Evolutionary conservation across 225 moss, liverwort and hornwort species (phyloP).

Genomic region (Pseudisothecium myosuroides): DNA sequence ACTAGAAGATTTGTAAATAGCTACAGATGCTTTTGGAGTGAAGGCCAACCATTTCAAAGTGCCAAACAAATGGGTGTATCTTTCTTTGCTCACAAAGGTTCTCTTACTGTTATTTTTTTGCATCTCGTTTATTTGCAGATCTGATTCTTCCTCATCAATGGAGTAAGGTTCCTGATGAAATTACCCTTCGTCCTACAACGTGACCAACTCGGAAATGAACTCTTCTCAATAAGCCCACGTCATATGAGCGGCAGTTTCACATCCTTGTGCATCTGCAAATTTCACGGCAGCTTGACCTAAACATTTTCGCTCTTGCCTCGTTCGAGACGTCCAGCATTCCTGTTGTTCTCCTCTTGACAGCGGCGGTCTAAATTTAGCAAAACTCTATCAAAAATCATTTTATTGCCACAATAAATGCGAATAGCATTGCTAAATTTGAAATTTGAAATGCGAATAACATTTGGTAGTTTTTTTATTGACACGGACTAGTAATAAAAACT

Average conservation of each 20-base stretch:
- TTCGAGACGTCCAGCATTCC: not conserved
- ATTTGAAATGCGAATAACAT: too few relatives aligned
- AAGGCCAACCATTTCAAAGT: conserved; percentile 19
- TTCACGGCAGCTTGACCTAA: not conserved
- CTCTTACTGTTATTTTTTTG: not conserved
- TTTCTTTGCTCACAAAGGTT: not conserved
- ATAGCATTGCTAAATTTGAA: not conserved
- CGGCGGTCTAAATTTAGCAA: not conserved
- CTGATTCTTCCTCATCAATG: not conserved
- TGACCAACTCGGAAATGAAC: not conserved
- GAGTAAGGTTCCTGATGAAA: not conserved
- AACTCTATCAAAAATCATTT: too few relatives aligned
- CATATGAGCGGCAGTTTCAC: not conserved
- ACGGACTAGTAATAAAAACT: not conserved
- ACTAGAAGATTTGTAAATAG: conserved; percentile 40
- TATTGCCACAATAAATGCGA: not conserved
- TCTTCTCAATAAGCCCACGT: not conserved
- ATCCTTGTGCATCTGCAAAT: not conserved
- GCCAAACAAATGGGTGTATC: not conserved
- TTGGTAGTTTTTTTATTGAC: not conserved
- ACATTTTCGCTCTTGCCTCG: not conserved
- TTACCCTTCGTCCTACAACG: not conserved
- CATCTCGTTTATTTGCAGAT: not conserved
- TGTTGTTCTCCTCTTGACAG: not conserved
- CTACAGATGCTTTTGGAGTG: conserved; percentile 25